A percentile compares a stretch with the other conserved stretches of the same genome.
phyloP scores from a whole-genome alignment of 495 filamentous ascomycete species.

The Oidiodendron maius region DNA sequence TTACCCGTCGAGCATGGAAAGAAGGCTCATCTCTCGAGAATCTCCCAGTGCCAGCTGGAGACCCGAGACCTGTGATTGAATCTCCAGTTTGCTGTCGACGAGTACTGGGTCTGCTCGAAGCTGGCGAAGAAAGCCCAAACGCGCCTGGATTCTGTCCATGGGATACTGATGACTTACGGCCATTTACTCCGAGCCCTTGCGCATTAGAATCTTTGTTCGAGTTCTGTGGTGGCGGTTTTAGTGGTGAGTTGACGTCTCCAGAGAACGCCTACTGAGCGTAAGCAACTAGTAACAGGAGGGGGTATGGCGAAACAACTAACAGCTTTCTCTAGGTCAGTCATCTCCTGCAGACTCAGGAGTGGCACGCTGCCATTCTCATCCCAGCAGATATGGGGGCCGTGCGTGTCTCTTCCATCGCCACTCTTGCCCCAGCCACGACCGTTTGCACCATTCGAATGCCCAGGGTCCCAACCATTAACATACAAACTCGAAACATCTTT shows the following conservation, averaged over 20 bases:
- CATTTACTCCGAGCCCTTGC: constrained; percentile 43
- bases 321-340: constrained; percentile 81
- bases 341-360: constrained; percentile 67
- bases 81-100: constrained; percentile 88
- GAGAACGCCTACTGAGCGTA: constrained; percentile 57
- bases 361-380: constrained; percentile 66
- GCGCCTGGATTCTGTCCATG: constrained; percentile 40
- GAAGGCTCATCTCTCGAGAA: constrained; percentile 42
- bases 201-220: constrained; percentile 61
- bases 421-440: constrained; percentile 72
- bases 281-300: constrained; percentile 10
- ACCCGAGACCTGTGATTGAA: constrained; percentile 53
- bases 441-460: constrained; percentile 51
- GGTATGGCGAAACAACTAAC: constrained; percentile 42
- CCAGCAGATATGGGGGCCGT: constrained; percentile 84
- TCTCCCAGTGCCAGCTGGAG: constrained; percentile 42
- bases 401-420: constrained; percentile 43
- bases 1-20: constrained; percentile 69
- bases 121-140: constrained; percentile 55
- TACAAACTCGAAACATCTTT: constrained; percentile 64
- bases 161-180: constrained; percentile 74
- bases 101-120: constrained; percentile 59
- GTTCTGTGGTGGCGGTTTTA: constrained; percentile 76
- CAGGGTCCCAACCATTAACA: constrained; percentile 71
- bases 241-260: constrained; percentile 82